Conservation (phyloP, 2,329 filamentous ascomycete genomes). For the Claviceps paspali region DNA sequence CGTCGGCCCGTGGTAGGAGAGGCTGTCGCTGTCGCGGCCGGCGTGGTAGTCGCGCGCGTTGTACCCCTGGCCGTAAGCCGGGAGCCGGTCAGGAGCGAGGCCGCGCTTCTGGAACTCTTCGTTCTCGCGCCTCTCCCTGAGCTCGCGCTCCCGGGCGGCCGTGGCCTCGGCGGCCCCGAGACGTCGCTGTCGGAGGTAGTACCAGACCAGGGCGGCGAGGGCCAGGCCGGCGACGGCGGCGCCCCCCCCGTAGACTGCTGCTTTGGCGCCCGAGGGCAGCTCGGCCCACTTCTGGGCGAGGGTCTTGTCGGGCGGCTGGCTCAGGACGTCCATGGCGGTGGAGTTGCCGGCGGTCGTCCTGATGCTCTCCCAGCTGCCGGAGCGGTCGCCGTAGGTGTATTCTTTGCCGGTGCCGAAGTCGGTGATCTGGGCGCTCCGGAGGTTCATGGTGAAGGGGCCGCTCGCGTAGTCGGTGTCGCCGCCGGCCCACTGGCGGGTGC, state of each 20-base stretch:
- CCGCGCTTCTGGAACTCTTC: constrained; percentile 33
- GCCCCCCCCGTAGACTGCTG: constrained; percentile 34
- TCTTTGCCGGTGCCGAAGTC: constrained; percentile 48
- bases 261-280: constrained; percentile 34
- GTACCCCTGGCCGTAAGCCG: constrained; percentile 12
- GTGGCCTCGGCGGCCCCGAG: constrained; percentile 35
- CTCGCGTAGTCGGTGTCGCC: constrained; percentile 49
- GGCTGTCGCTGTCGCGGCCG: constrained; percentile 5
- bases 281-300: constrained; percentile 38
- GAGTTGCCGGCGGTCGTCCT: constrained; percentile 41
- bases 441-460: constrained; percentile 59
- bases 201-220: constrained; percentile 28
- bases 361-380: constrained; percentile 50
- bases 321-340: constrained; percentile 31
- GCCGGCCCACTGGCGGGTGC: constrained; percentile 55
- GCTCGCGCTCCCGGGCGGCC: constrained; percentile 25
- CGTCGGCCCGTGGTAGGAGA: constrained; percentile 9
- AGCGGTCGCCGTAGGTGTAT: constrained; percentile 48
- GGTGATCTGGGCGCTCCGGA: constrained; percentile 42
- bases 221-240: constrained; percentile 28
- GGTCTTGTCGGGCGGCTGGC: constrained; percentile 24
- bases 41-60: constrained; percentile 7
- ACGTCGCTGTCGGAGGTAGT: constrained; percentile 40
- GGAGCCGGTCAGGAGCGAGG: constrained; percentile 31
- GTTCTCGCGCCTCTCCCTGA: constrained; percentile 35